phyloP scores from a whole-genome alignment of 306 rosid genomes.

The Cicer judaicum region DNA sequence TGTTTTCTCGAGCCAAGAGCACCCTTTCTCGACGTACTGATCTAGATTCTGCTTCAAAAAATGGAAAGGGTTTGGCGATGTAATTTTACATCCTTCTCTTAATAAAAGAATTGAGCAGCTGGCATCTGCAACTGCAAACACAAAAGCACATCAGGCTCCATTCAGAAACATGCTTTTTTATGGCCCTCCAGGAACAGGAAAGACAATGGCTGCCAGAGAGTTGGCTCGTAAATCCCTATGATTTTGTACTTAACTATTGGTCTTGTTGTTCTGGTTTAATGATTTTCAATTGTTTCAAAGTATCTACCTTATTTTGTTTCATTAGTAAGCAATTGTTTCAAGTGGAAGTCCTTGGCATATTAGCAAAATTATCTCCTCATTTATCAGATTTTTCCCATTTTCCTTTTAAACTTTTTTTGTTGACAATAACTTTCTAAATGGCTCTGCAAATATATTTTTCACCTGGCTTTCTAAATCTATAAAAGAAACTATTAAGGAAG shows the following conservation, averaged over 20 bases:
- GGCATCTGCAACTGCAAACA: slow-evolving; percentile 89
- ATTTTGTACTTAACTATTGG: not conserved
- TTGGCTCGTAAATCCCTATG: slow-evolving; percentile 88
- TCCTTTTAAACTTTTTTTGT: not conserved
- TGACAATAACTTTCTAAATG: not conserved
- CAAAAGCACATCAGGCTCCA: slow-evolving; percentile 95
- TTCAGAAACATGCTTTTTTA: slow-evolving; percentile 96
- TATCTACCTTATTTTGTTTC: not conserved
- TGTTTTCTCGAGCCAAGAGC: slow-evolving; percentile 65
- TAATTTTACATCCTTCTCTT: slow-evolving; percentile 89
- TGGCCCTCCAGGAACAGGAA: slow-evolving; percentile 99
- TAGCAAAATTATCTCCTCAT: not conserved
- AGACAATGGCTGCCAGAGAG: slow-evolving; percentile 98
- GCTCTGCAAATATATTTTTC: not conserved
- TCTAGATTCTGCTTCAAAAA: slow-evolving; percentile 56
- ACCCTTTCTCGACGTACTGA: slow-evolving; percentile 48
- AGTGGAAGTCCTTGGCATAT: not conserved
- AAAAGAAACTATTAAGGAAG: no score
- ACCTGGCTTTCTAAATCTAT: not conserved
- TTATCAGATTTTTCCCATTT: slow-evolving; percentile 9
- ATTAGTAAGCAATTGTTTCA: not conserved
- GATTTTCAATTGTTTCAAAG: not conserved
- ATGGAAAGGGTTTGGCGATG: slow-evolving; percentile 82
- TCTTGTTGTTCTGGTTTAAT: slow-evolving; percentile 26
- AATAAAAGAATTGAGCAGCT: slow-evolving; percentile 82